Conservation (phyloP, 805 yeast genomes). For the Ogataea ramenticola region DNA sequence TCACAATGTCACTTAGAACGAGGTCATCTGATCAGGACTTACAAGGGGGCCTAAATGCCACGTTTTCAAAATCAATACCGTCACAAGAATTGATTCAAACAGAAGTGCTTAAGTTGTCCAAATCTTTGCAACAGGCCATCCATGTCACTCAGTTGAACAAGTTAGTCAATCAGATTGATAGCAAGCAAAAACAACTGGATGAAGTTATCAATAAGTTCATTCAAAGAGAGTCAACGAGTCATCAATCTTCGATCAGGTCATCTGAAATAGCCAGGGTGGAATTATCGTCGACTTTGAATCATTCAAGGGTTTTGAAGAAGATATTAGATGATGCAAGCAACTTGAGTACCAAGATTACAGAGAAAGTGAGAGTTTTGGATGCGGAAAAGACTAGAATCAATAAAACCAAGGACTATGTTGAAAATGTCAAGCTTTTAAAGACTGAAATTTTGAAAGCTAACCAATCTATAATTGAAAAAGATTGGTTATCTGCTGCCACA, state of each 20-base stretch:
- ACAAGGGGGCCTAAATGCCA: background rate
- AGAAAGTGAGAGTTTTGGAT: slow-evolving; percentile 62
- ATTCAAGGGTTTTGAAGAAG: slow-evolving; percentile 48
- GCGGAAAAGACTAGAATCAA: slow-evolving; percentile 60
- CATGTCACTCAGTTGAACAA: slow-evolving; percentile 16
- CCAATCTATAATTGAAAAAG: slow-evolving; percentile 57
- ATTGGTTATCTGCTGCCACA: slow-evolving; percentile 75
- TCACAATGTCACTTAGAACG: background rate
- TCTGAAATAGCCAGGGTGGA: slow-evolving; percentile 57
- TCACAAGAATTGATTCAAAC: slow-evolving; percentile 13
- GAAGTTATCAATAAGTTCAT: slow-evolving; percentile 14
- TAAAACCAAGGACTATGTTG: slow-evolving; percentile 56
- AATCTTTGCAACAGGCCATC: slow-evolving; percentile 16
- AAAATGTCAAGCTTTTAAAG: slow-evolving; percentile 58
- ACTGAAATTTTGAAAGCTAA: slow-evolving; percentile 57
- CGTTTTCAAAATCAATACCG: slow-evolving; percentile 6
- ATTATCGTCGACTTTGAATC: slow-evolving; percentile 50
- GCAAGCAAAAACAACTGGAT: slow-evolving; percentile 18
- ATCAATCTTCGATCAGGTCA: slow-evolving; percentile 31
- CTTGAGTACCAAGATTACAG: slow-evolving; percentile 60
- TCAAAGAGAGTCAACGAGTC: slow-evolving; percentile 28
- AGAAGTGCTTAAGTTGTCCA: slow-evolving; percentile 15
- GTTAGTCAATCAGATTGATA: slow-evolving; percentile 16
- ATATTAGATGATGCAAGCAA: slow-evolving; percentile 55
- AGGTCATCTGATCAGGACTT: background rate